Percentiles rank a stretch among this genome's conserved stretches.
phyloP scores from a whole-genome alignment of 176 grass and related monocot genomes.

The Ampelocalamus luodianensis region DNA sequence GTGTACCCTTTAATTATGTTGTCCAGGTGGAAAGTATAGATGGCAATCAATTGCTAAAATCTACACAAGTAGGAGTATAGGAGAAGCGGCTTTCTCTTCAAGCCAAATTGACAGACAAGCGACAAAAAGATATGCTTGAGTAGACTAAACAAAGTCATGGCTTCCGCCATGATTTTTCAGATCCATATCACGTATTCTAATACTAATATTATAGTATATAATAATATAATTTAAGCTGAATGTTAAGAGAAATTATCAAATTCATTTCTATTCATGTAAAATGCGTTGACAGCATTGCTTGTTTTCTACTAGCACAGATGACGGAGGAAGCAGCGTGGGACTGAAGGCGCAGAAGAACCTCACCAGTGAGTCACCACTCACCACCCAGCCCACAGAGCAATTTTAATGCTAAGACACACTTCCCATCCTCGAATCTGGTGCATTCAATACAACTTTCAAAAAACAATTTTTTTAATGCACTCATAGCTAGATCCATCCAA shows the following conservation, averaged over 20 bases:
- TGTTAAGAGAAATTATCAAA: background rate
- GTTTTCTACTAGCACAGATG: background rate
- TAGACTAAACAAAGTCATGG: background rate
- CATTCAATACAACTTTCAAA: constrained; percentile 44
- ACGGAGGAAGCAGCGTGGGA: background rate
- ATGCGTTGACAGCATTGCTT: too few relatives aligned
- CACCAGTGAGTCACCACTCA: background rate
- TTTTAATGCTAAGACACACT: constrained; percentile 32
- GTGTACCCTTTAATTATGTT: background rate
- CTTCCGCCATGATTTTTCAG: too few relatives aligned
- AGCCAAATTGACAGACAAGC: background rate
- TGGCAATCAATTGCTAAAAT: background rate
- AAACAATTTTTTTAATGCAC: constrained; percentile 21
- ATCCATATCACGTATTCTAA: too few relatives aligned
- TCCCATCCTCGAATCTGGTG: constrained; percentile 50
- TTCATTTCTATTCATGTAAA: background rate
- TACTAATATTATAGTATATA: too few relatives aligned
- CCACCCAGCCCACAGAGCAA: background rate
- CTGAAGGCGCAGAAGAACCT: constrained; percentile 17
- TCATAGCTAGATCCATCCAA: constrained; percentile 33
- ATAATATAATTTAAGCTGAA: background rate
- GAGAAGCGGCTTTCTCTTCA: background rate
- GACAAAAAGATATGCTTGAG: background rate
- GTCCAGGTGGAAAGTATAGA: background rate
- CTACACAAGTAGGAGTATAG: background rate